Conservation (phyloP, 1,284 basidiomycete species). For the Leccinum brunneo-olivaceum region DNA sequence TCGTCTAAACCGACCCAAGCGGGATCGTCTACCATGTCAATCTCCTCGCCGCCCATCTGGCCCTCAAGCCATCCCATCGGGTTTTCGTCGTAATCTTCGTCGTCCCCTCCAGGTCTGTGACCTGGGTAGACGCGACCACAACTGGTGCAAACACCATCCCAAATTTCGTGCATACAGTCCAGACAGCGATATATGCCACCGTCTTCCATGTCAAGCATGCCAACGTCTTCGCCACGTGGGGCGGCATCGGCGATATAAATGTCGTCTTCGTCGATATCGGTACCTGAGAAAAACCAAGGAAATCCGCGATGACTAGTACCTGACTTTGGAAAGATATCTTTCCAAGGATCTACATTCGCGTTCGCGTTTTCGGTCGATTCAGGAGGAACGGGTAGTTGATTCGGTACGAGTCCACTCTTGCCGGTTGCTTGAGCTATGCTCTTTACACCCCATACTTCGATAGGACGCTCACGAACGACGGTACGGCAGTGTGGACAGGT, state of each 20-base stretch:
- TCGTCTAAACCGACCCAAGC: conserved; percentile 35
- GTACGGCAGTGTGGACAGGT: conserved; percentile 73
- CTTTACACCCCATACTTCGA: conserved; percentile 69
- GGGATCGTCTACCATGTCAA: conserved; percentile 30
- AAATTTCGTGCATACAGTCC: conserved; percentile 71
- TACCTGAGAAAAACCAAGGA: conserved; percentile 17
- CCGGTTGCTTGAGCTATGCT: conserved; percentile 49
- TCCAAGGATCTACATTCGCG: conserved; percentile 48
- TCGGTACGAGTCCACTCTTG: conserved; percentile 47
- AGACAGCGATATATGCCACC: conserved; percentile 66
- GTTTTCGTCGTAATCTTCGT: conserved; percentile 34
- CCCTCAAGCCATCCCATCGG: conserved; percentile 32
- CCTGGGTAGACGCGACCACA: conserved; percentile 56
- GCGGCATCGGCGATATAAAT: conserved; percentile 12
- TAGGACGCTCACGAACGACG: conserved; percentile 51
- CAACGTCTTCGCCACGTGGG: conserved; percentile 37
- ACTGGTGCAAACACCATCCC: conserved; percentile 51
- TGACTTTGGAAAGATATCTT: conserved; percentile 45
- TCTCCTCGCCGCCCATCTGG: conserved; percentile 30
- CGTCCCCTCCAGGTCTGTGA: conserved; percentile 34
- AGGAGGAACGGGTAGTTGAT: conserved; percentile 11
- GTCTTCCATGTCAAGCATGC: conserved; percentile 64
- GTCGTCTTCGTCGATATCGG: conserved; percentile 14
- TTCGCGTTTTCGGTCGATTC: conserved; percentile 15
- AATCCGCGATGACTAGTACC: conserved; percentile 4